Percentiles rank a stretch among this genome's conserved stretches.
These are phyloP conservation scores for Cryomyces minteri DNA, from an alignment of 495 filamentous ascomycete species.

Conservation along the genomic window DNA sequence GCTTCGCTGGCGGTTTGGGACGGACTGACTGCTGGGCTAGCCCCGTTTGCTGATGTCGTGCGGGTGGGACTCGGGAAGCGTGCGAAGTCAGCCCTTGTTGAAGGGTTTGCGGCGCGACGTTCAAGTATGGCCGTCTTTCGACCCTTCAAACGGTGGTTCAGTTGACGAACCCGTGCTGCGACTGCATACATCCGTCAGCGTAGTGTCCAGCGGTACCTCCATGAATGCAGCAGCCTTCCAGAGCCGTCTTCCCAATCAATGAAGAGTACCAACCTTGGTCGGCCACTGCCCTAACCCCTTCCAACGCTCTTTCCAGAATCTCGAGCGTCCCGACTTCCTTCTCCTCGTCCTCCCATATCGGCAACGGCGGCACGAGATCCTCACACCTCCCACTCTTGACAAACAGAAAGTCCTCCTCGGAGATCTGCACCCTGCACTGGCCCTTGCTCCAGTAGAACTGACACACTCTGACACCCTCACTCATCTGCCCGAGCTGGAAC, in stretches of 20 bases:
- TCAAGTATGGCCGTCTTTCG: slow-evolving; percentile 52
- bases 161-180: slow-evolving; percentile 58
- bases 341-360: slow-evolving; percentile 70
- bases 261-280: slow-evolving; percentile 26
- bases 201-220: neutral
- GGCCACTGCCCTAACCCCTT: slow-evolving; percentile 55
- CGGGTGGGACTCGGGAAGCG: slow-evolving; percentile 20
- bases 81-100: slow-evolving; percentile 3
- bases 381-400: slow-evolving; percentile 67
- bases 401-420: slow-evolving; percentile 69
- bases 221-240: neutral
- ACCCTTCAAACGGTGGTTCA: slow-evolving; percentile 64
- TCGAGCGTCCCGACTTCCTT: slow-evolving; percentile 70
- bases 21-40: slow-evolving; percentile 6
- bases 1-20: slow-evolving; percentile 13
- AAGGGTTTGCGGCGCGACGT: slow-evolving; percentile 19
- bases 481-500: slow-evolving; percentile 51
- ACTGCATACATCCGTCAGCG: slow-evolving; percentile 24
- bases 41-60: slow-evolving; percentile 16
- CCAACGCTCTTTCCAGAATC: slow-evolving; percentile 59
- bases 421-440: slow-evolving; percentile 66
- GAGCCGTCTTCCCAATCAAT: neutral
- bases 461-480: slow-evolving; percentile 49
- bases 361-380: slow-evolving; percentile 66
- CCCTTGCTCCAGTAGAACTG: slow-evolving; percentile 52